A percentile compares a stretch with the other conserved stretches of the same genome.
These are phyloP conservation scores for Lactifluus hygrophoroides DNA, from an alignment of 768 basidiomycete genomes.

Conservation along the genomic window DNA sequence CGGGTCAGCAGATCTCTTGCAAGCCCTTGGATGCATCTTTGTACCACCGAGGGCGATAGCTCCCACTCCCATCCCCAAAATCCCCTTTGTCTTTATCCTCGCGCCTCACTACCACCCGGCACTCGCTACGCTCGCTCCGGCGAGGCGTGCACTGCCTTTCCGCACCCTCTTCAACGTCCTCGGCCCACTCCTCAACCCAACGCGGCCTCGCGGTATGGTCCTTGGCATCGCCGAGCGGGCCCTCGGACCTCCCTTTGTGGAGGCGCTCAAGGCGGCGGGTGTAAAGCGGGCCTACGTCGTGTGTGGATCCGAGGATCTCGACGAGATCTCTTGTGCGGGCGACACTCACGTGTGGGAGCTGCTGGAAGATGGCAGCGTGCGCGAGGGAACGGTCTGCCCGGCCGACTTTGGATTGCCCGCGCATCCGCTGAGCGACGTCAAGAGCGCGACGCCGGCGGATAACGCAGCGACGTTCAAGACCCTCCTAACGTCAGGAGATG, in stretches of 20 bases:
- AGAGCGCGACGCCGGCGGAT: conserved; percentile 63
- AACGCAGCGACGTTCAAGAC: conserved; percentile 69
- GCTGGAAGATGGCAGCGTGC: conserved; percentile 50
- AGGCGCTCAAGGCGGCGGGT: conserved; percentile 60
- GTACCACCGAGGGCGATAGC: conserved; percentile 46
- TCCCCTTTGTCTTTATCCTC: conserved; percentile 89
- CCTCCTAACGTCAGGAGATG: conserved; percentile 50
- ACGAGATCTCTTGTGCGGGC: conserved; percentile 94
- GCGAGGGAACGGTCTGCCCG: conserved; percentile 53
- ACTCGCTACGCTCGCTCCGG: conserved; percentile 71
- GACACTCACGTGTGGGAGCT: conserved; percentile 82
- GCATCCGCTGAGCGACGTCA: conserved; percentile 64
- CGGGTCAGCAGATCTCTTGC: conserved; percentile 87
- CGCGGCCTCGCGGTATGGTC: conserved; percentile 78
- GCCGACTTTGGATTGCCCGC: conserved; percentile 66
- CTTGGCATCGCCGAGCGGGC: conserved; percentile 80
- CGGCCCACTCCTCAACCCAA: conserved; percentile 91
- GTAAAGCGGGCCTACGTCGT: conserved; percentile 86
- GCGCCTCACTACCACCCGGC: conserved; percentile 91
- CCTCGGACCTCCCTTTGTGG: conserved; percentile 75
- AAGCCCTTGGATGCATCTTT: conserved; percentile 75
- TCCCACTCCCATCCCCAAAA: conserved; percentile 45
- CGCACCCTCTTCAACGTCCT: conserved; percentile 95
- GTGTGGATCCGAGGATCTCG: conserved; percentile 83
- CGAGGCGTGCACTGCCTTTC: conserved; percentile 82